Conservation (phyloP, 441 rosid species). For the Jatropha multifida region DNA sequence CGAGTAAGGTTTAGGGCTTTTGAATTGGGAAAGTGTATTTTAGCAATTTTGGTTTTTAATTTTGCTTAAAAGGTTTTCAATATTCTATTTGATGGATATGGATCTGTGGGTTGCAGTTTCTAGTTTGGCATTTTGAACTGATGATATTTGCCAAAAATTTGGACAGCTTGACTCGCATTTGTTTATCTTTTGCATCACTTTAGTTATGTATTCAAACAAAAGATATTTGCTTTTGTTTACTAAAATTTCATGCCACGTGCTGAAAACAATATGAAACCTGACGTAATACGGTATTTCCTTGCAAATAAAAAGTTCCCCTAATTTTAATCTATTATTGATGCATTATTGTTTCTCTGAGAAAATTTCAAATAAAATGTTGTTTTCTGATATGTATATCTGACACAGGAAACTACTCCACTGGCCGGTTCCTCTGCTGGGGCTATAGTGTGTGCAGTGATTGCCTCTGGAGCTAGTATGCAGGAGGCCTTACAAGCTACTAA, state of each 20-base stretch:
- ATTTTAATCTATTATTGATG: neutral
- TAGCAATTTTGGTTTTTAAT: neutral
- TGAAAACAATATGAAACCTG: neutral
- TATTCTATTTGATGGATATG: neutral
- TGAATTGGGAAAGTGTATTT: neutral
- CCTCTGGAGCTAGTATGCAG: conserved; percentile 82
- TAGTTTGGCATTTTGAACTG: neutral
- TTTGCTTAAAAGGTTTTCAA: neutral
- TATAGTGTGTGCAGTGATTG: conserved; percentile 79
- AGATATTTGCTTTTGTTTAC: neutral
- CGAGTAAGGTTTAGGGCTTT: neutral
- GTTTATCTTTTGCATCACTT: neutral
- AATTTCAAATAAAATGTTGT: neutral
- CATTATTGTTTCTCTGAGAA: neutral
- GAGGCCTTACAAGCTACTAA: conserved; percentile 77
- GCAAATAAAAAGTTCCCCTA: neutral
- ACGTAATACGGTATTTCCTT: neutral
- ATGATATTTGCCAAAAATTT: neutral
- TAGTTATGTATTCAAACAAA: neutral
- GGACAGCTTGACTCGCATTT: neutral
- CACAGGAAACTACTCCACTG: conserved; percentile 86
- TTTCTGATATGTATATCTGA: neutral
- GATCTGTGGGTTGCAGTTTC: neutral
- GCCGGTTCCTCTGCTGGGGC: conserved; percentile 98
- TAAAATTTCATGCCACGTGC: neutral